Conservation (phyloP, 768 basidiomycete genomes). For the Lentinus tigrinus region DNA sequence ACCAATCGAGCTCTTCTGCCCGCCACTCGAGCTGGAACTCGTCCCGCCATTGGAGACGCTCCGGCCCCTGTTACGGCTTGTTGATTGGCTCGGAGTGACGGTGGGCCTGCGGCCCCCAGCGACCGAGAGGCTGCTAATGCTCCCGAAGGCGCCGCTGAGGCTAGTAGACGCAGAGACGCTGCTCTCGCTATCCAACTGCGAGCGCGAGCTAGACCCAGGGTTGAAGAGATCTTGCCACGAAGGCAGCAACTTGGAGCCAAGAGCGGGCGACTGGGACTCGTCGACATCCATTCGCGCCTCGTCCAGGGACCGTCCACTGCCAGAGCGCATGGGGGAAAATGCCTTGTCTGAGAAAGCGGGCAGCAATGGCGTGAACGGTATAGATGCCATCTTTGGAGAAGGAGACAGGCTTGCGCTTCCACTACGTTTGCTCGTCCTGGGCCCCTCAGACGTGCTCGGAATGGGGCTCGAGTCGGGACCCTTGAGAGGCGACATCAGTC, state of each 20-base stretch:
- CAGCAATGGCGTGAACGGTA: not conserved
- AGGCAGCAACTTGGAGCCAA: not conserved
- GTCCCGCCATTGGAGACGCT: not conserved
- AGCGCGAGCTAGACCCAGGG: not conserved
- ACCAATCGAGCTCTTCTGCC: constrained; percentile 19
- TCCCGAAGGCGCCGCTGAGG: not conserved
- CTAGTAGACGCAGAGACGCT: not conserved
- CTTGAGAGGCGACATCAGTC: not conserved
- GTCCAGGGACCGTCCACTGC: not conserved
- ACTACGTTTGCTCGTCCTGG: constrained; percentile 3
- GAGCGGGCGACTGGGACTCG: not conserved
- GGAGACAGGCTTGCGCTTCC: constrained; percentile 1
- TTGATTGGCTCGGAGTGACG: not conserved
- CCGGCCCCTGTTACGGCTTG: not conserved
- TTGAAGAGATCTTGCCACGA: not conserved
- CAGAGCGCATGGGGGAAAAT: not conserved
- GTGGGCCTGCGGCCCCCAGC: not conserved
- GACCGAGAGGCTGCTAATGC: not conserved
- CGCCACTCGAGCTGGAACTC: constrained; percentile 18
- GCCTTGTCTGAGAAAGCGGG: not conserved
- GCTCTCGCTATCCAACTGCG: not conserved
- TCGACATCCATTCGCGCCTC: not conserved
- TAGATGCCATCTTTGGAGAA: not conserved
- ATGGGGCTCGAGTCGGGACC: not conserved
- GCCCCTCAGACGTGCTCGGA: not conserved